A percentile compares a stretch with the other conserved stretches of the same genome.
Evolutionary conservation across 1,284 basidiomycete genomes (phyloP).

Genomic region (Ceratobasidium sp.): DNA sequence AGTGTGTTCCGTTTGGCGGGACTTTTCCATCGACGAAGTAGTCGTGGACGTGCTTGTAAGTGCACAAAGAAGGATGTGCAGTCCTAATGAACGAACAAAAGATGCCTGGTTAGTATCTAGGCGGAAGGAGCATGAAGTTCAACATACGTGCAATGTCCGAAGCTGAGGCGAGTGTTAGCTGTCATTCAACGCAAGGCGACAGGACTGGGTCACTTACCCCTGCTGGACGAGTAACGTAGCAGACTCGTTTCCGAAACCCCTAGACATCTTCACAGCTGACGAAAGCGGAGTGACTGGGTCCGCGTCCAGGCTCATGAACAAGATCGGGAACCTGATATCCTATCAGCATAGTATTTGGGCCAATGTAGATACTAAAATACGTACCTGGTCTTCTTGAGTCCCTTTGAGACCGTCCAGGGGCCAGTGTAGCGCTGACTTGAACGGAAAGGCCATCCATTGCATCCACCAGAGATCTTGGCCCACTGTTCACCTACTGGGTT

Average conservation of each 20-base stretch:
- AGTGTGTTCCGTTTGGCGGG: constrained; percentile 45
- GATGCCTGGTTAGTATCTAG: not conserved
- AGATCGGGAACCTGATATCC: constrained; percentile 44
- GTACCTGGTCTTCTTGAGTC: constrained; percentile 15
- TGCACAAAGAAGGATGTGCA: constrained; percentile 48
- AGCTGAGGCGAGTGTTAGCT: constrained; percentile 25
- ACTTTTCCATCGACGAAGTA: constrained; percentile 48
- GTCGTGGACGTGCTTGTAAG: constrained; percentile 43
- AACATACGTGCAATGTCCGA: constrained; percentile 47
- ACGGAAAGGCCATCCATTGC: constrained; percentile 23
- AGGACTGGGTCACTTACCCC: constrained; percentile 38
- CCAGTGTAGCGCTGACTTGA: constrained; percentile 27
- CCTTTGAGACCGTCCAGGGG: constrained; percentile 15
- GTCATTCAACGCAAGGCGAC: not conserved
- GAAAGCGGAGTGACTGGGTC: constrained; percentile 49
- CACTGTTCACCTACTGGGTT: constrained; percentile 13
- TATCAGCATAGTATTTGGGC: too few species aligned
- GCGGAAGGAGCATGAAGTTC: not conserved
- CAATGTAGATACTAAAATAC: not conserved
- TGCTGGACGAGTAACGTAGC: constrained; percentile 46
- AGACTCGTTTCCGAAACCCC: constrained; percentile 45
- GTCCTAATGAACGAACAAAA: not conserved
- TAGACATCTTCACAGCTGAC: constrained; percentile 46
- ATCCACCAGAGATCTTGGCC: not conserved
- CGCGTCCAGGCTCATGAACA: constrained; percentile 47